Evolutionary conservation across 352 stramenopile species (phyloP), one percentile per base, ranked within the genome.

Genomic region (Globisporangium acanthophoron): DNA sequence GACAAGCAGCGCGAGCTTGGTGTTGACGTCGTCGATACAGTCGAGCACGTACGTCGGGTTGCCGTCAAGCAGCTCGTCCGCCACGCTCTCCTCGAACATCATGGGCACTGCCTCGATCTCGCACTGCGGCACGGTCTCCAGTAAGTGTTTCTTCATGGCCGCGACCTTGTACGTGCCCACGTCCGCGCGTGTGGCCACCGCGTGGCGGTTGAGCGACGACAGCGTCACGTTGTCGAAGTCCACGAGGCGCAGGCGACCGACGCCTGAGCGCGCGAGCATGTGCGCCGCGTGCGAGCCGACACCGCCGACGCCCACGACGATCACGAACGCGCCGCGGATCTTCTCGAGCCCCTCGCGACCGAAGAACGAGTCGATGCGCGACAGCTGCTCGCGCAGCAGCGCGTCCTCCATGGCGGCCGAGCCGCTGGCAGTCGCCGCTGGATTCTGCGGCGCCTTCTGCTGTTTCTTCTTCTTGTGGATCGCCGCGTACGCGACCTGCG

Each of bases 221-320:
- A 99, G 74, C 33, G 97, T 99, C 13, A 99, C 96, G 68, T 99
- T 98, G 73, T 99, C 97, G 88, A 99, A 99, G 80, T 99, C 97
- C 27, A 99, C 90, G 33, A 99, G 75, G n/a, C 96, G 83, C 50
- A 99, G 64, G 46, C 90, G 85, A 46, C 86, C 74, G 3, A 99
- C 94, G 18, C 97, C 97, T 18, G 94, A 97, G 52, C 97, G 85
- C 45, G 93, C 96, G 54, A 99, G 78, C 94, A 99, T 98, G 68
- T 99, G 83, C n/a, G 96, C 96, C 5, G 92, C 88, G 68, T 99
- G 97, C 39, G 80, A 92, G 5, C 97, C 97, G 5, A 99, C 97
- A 27, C 97, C 97, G 37, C 97, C 97, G 16, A 99, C 74, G 20
- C 97, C 97, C 27, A 99, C 90, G 47, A 99, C 88, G 44, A 98